Conservation (phyloP, 2,329 filamentous ascomycete genomes). For the Phyllosticta citriasiana region DNA sequence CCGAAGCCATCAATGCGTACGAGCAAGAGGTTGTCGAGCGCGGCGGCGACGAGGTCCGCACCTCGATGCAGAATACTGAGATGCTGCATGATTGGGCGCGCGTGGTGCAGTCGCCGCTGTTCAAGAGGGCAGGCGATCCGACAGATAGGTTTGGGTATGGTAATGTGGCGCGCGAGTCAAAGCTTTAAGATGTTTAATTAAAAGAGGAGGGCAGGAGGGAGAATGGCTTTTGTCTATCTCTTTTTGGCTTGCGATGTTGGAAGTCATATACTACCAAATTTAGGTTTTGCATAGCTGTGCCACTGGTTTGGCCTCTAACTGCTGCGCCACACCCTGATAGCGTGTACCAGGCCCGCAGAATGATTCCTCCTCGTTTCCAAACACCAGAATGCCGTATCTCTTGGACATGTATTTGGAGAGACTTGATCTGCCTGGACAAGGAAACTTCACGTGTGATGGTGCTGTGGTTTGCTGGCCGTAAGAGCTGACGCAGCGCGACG, state of each 20-base stretch:
- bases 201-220: too few species aligned
- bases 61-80: conserved; percentile 22
- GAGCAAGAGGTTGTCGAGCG: conserved; percentile 35
- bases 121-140: conserved; percentile 22
- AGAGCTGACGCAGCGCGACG: neutral
- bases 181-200: neutral
- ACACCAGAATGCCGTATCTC: too few species aligned
- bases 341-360: neutral
- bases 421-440: neutral
- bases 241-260: too few species aligned
- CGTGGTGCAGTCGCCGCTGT: conserved; percentile 24
- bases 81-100: conserved; percentile 30
- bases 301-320: too few species aligned
- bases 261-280: too few species aligned
- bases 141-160: neutral
- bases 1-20: conserved; percentile 12
- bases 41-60: conserved; percentile 23
- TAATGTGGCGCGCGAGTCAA: neutral
- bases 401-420: too few species aligned
- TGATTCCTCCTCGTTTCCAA: too few species aligned
- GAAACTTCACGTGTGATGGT: neutral
- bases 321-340: neutral
- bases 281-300: too few species aligned
- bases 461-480: neutral
- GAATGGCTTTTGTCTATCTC: too few species aligned